Percentiles rank a stretch among this genome's conserved stretches.
These are phyloP conservation scores for Tolypocladium endophyticum DNA, from an alignment of 2,329 filamentous ascomycete genomes.

Conservation along the genomic window DNA sequence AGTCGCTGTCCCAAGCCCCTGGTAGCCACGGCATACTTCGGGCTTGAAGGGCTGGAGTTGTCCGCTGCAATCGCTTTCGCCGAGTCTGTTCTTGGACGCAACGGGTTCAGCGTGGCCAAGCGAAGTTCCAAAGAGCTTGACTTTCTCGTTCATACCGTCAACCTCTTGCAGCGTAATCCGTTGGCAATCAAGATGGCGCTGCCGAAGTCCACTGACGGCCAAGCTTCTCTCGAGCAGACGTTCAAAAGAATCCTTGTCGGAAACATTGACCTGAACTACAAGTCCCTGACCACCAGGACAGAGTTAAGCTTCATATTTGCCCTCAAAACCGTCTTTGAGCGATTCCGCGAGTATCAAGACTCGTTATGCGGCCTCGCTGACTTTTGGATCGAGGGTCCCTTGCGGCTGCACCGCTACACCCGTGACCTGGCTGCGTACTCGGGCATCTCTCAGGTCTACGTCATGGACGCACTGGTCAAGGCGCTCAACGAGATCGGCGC, in stretches of 20 bases:
- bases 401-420: not conserved
- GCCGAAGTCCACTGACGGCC: not conserved
- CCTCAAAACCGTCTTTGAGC: not conserved
- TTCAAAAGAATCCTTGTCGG: not conserved
- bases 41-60: not conserved
- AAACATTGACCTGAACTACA: not conserved
- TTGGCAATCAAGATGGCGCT: not conserved
- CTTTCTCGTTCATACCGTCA: not conserved
- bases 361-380: not conserved
- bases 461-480: not conserved
- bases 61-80: not conserved
- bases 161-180: not conserved
- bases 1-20: not conserved
- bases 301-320: not conserved
- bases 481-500: not conserved
- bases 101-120: not conserved
- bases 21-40: not conserved
- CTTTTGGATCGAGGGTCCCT: not conserved
- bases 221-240: not conserved
- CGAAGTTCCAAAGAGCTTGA: not conserved
- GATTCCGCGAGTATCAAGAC: not conserved
- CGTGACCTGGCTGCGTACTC: not conserved
- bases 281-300: not conserved
- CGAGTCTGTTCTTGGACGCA: not conserved
- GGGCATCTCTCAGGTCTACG: not conserved